Conservation (phyloP, 805 yeast genomes). For the Lipomyces orientalis region DNA sequence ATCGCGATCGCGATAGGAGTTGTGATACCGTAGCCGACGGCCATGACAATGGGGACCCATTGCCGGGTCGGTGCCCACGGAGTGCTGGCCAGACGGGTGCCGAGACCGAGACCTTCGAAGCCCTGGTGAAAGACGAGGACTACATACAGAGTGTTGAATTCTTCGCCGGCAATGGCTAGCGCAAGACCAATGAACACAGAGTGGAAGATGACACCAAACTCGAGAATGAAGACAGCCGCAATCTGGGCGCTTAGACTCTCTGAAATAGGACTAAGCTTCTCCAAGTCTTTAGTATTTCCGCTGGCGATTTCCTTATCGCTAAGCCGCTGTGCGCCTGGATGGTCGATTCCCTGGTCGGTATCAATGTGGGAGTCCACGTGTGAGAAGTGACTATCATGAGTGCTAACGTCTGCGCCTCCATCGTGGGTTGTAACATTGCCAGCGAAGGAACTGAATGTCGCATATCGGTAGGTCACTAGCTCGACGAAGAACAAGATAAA, state of each 20-base stretch:
- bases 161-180: constrained; percentile 77
- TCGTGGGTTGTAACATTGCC: not conserved
- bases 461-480: constrained; percentile 53
- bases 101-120: constrained; percentile 81
- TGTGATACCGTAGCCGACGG: constrained; percentile 59
- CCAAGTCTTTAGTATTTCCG: constrained; percentile 14
- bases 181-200: constrained; percentile 82
- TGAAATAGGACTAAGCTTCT: constrained; percentile 10
- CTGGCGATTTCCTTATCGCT: constrained; percentile 8
- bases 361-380: constrained; percentile 36
- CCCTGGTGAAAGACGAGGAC: constrained; percentile 62
- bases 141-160: constrained; percentile 70
- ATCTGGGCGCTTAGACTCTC: constrained; percentile 40
- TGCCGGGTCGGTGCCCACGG: constrained; percentile 56
- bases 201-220: constrained; percentile 82
- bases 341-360: constrained; percentile 23
- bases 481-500: constrained; percentile 57
- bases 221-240: constrained; percentile 61
- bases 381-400: constrained; percentile 33
- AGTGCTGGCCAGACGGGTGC: constrained; percentile 67
- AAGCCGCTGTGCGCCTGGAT: constrained; percentile 16
- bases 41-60: constrained; percentile 60
- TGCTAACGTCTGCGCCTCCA: not conserved
- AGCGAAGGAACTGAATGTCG: constrained; percentile 18
- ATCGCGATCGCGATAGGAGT: constrained; percentile 77